Conservation (phyloP, 371 early-diverging fungal genomes). For the Actinomucor elegans region DNA sequence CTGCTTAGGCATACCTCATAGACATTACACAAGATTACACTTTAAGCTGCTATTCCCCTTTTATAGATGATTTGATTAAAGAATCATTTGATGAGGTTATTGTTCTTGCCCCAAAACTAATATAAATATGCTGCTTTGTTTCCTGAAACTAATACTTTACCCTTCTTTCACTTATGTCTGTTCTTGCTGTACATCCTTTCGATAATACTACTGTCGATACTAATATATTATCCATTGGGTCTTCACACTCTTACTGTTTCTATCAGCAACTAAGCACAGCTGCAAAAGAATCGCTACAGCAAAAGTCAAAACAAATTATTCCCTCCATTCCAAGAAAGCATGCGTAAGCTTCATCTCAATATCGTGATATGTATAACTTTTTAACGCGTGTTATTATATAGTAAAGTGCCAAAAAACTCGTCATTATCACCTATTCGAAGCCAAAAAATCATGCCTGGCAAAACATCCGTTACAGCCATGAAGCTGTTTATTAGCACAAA, state of each 20-base stretch:
- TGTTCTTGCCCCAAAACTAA: too few species aligned
- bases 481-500: background rate
- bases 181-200: background rate
- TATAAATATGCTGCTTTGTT: too few species aligned
- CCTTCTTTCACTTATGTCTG: background rate
- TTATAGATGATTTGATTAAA: too few species aligned
- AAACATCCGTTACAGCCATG: background rate
- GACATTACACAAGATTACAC: too few species aligned
- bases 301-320: slow-evolving; percentile 20
- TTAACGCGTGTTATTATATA: slow-evolving; percentile 1
- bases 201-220: background rate
- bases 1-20: too few species aligned
- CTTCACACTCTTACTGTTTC: slow-evolving; percentile 26
- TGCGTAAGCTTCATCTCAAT: slow-evolving; percentile 9
- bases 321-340: slow-evolving; percentile 27
- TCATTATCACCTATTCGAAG: slow-evolving; percentile 25
- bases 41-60: too few species aligned
- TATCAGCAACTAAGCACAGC: slow-evolving; percentile 21
- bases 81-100: too few species aligned
- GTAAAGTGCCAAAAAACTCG: slow-evolving; percentile 26
- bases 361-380: too few species aligned
- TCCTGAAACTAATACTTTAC: too few species aligned
- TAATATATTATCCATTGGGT: slow-evolving; percentile 12
- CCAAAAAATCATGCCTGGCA: slow-evolving; percentile 17
- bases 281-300: slow-evolving; percentile 4